Base-by-base conservation (phyloP, 495 filamentous ascomycete genomes). In the Tuber melanosporum region DNA sequence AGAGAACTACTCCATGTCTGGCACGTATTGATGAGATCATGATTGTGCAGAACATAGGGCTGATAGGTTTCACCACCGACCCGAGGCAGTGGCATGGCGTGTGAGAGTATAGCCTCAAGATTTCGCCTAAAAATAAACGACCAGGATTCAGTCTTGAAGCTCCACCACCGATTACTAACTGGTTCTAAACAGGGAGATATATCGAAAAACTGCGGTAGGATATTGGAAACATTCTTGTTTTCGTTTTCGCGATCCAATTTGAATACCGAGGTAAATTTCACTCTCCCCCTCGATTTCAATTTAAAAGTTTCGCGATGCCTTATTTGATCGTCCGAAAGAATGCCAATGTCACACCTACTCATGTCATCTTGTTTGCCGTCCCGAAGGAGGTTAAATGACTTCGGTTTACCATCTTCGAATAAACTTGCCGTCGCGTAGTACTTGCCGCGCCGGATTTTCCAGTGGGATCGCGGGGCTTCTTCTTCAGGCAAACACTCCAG, bases 71-170 rank as follows among this genome's bases (percentile, higher is more conserved):
- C 52, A 10, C 10, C 52, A 15, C 26, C 12, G n/a, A 62, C 2
- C n/a, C n/a, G 22, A 62, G 52, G 52, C 2, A 62, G 52, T 32
- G 52, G 52, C 10, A 62, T 26, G 32, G 52, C 52, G 26, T 62
- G 52, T 10, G 52, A 62, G 52, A 62, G 52, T 62, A 62, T 62
- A n/a, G 52, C 32, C 52, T 62, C 52, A 32, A 62, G 52, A 10
- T 62, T 62, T 15, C 52, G 52, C 26, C 52, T 62, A n/a, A 62
- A 62, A 62, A 62, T 62, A 62, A 62, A 62, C 9, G 52, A 62
- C n/a, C n/a, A 62, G 9, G n/a, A 62, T 62, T 62, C 52, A 32
- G 52, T 62, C 9, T n/a, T 32, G 3, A 62, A 62, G 26, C 52
- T 12, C 52, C 52, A 62, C 52, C 52, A 62, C 10, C 52, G 52